phyloP scores from a whole-genome alignment of 225 moss, liverwort and hornwort genomes.

The Bryum argenteum region DNA sequence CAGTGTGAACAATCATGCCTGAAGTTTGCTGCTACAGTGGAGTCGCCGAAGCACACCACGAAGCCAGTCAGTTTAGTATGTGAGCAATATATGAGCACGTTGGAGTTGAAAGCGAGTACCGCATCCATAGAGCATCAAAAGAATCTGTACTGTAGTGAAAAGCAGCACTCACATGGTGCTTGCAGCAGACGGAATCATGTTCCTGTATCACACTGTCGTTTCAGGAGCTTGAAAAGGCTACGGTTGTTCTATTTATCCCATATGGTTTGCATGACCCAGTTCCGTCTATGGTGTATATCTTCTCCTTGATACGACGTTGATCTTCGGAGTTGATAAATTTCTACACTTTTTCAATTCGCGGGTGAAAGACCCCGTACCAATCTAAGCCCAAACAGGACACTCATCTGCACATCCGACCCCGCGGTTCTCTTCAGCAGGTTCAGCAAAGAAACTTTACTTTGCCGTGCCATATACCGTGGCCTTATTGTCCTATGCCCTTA shows the following conservation, averaged over 20 bases:
- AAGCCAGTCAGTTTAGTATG: neutral
- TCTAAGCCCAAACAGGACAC: neutral
- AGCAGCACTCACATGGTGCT: no score
- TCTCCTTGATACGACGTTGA: rapidly evolving
- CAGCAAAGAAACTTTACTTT: no score
- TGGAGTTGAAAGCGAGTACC: slow-evolving; percentile 9
- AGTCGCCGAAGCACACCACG: slow-evolving; percentile 21
- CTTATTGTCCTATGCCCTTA: no score
- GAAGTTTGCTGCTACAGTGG: slow-evolving; percentile 20
- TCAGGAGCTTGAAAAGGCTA: slow-evolving; percentile 10
- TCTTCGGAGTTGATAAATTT: slow-evolving; percentile 18
- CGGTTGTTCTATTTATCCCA: slow-evolving; percentile 23
- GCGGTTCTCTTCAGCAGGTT: no score
- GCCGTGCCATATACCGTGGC: no score
- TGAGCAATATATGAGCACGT: neutral
- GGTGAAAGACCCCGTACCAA: slow-evolving; percentile 48
- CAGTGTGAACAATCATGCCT: neutral
- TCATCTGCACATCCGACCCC: no score
- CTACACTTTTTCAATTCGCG: slow-evolving; percentile 28
- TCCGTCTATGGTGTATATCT: neutral
- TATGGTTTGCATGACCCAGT: neutral
- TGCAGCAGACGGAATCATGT: neutral
- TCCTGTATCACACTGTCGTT: slow-evolving; percentile 16
- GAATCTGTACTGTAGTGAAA: neutral
- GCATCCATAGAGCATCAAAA: neutral